phyloP scores from a whole-genome alignment of 768 basidiomycete genomes.

The Lactarius psammicola region DNA sequence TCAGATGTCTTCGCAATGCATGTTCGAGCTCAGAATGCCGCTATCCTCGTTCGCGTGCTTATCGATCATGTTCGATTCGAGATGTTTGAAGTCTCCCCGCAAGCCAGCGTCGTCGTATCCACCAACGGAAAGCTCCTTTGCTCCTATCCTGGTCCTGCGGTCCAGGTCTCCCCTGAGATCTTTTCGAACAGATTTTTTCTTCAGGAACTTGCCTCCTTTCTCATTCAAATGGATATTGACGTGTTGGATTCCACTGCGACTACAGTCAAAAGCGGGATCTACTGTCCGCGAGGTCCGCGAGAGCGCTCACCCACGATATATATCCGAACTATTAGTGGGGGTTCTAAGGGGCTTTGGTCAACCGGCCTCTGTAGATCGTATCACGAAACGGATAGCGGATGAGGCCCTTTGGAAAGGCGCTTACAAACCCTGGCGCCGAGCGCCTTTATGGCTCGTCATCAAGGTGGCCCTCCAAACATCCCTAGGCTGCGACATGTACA shows the following conservation, averaged over 20 bases:
- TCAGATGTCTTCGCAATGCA: conserved; percentile 17
- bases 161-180: conserved; percentile 34
- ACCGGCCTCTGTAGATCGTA: neutral
- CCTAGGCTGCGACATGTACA: neutral
- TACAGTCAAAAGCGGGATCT: neutral
- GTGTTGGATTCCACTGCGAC: neutral
- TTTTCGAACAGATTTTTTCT: neutral
- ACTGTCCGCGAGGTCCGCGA: neutral
- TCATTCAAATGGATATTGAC: neutral
- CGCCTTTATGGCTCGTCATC: neutral
- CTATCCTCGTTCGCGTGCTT: conserved; percentile 1
- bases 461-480: neutral
- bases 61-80: conserved; percentile 11
- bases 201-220: neutral
- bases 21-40: conserved; percentile 19
- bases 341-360: neutral
- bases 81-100: conserved; percentile 45
- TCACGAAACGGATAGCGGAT: neutral
- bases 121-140: conserved; percentile 37
- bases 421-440: neutral
- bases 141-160: conserved; percentile 41
- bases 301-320: neutral
- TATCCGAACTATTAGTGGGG: neutral
- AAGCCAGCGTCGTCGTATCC: conserved; percentile 39
- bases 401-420: neutral